Evolutionary conservation across 2,329 filamentous ascomycete species (phyloP).

Genomic region (Ilyonectria robusta): DNA sequence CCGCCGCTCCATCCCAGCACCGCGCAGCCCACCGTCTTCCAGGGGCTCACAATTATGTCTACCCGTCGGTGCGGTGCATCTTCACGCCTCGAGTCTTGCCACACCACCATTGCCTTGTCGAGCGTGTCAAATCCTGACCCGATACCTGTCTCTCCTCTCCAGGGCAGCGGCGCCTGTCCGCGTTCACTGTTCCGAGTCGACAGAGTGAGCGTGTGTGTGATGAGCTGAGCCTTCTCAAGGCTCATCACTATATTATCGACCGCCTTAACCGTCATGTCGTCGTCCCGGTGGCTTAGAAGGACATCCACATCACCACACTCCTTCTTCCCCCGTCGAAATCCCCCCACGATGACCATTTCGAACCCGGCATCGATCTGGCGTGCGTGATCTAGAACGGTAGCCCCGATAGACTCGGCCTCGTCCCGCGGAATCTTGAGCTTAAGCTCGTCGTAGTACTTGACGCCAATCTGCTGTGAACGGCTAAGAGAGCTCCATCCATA

Average conservation of each 20-base stretch:
- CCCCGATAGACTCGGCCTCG: conserved; percentile 81
- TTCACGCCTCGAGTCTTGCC: conserved; percentile 68
- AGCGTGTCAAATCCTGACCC: conserved; percentile 85
- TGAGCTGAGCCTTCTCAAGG: conserved; percentile 77
- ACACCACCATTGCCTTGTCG: conserved; percentile 93
- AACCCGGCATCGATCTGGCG: conserved; percentile 70
- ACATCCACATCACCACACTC: conserved; percentile 88
- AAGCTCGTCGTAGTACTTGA: conserved; percentile 95
- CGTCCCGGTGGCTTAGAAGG: conserved; percentile 83
- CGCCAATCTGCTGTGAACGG: conserved; percentile 90
- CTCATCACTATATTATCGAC: conserved; percentile 78
- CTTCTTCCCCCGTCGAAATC: conserved; percentile 84
- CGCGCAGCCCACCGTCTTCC: conserved; percentile 90
- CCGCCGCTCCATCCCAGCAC: conserved; percentile 90
- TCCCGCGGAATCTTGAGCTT: conserved; percentile 76
- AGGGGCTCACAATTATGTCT: conserved; percentile 92
- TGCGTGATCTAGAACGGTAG: conserved; percentile 76
- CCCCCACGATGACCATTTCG: conserved; percentile 78
- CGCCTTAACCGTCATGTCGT: conserved; percentile 77
- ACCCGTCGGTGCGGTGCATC: conserved; percentile 79
- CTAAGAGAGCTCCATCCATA: conserved; percentile 82
- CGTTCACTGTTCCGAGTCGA: conserved; percentile 79
- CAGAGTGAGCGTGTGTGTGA: conserved; percentile 86
- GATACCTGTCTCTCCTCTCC: conserved; percentile 59
- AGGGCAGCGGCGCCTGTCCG: conserved; percentile 72